A percentile compares a stretch with the other conserved stretches of the same genome.
Evolutionary conservation across 2,329 filamentous ascomycete species (phyloP).

Genomic region (Penicillium sp.): DNA sequence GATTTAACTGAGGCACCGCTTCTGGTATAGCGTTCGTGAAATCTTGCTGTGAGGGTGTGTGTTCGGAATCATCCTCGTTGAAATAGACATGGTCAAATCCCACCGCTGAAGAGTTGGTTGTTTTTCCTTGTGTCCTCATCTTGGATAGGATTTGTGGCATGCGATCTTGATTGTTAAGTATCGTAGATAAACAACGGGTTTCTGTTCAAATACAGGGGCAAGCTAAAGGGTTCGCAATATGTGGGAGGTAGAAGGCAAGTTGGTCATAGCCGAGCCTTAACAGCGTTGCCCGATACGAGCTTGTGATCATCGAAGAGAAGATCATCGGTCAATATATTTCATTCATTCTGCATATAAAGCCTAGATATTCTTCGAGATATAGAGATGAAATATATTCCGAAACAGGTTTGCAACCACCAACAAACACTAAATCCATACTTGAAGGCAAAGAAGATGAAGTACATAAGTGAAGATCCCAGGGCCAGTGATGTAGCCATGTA

Average conservation of each 20-base stretch:
- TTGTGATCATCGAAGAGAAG: not conserved
- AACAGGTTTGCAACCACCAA: not conserved
- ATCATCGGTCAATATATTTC: not conserved
- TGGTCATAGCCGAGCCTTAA: not conserved
- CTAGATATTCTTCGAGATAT: not conserved
- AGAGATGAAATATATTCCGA: no score
- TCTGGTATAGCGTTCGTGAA: not conserved
- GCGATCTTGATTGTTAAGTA: not conserved
- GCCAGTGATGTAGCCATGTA: not conserved
- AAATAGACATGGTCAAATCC: slow-evolving; percentile 1
- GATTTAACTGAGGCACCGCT: not conserved
- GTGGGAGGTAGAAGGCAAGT: not conserved
- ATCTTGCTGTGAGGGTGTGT: not conserved
- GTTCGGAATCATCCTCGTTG: not conserved
- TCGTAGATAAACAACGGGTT: not conserved
- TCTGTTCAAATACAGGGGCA: not conserved
- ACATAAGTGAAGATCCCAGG: not conserved
- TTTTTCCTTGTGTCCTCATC: not conserved
- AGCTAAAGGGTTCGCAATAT: not conserved
- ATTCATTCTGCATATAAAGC: not conserved
- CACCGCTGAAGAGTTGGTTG: not conserved
- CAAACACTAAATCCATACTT: not conserved
- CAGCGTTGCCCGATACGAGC: slow-evolving; percentile 3
- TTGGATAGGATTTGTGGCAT: not conserved
- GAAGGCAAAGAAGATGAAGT: not conserved